Conservation (phyloP, 2,329 filamentous ascomycete species). For the Aspergillus phoenicis region DNA sequence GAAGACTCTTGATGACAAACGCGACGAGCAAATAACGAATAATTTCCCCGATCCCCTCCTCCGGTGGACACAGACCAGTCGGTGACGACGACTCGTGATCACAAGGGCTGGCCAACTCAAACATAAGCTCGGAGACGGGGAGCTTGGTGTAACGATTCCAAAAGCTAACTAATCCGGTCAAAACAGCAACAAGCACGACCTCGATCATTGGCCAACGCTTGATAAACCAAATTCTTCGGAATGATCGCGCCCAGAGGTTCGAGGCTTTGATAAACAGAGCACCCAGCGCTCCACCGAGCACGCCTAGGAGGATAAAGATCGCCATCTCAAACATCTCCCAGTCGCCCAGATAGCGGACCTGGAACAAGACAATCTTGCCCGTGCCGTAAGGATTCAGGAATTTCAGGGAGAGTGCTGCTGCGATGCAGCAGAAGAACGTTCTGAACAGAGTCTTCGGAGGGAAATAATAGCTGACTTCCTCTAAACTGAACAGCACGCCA, state of each 20-base stretch:
- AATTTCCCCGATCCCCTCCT: conserved; percentile 76
- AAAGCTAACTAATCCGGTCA: conserved; percentile 84
- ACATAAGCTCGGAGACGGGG: conserved; percentile 84
- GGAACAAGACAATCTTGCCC: conserved; percentile 93
- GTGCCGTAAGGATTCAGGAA: conserved; percentile 96
- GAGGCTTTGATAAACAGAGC: conserved; percentile 97
- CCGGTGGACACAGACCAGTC: conserved; percentile 77
- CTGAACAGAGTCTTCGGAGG: conserved; percentile 95
- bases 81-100: conserved; percentile 64
- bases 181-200: conserved; percentile 80
- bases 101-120: conserved; percentile 89
- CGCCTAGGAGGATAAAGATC: conserved; percentile 81
- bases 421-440: conserved; percentile 97
- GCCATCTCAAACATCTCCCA: conserved; percentile 93
- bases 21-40: conserved; percentile 72
- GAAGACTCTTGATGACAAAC: conserved; percentile 83
- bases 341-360: conserved; percentile 85
- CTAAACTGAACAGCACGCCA: conserved; percentile 87
- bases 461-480: conserved; percentile 96
- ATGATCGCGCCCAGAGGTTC: conserved; percentile 82
- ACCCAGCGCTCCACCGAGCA: conserved; percentile 80
- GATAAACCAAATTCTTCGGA: conserved; percentile 77
- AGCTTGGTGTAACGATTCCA: conserved; percentile 92
- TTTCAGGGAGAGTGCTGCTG: conserved; percentile 84
- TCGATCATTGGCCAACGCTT: conserved; percentile 84